Evolutionary conservation across 2,329 filamentous ascomycete genomes (phyloP).

Genomic region (Claviceps arundinis): DNA sequence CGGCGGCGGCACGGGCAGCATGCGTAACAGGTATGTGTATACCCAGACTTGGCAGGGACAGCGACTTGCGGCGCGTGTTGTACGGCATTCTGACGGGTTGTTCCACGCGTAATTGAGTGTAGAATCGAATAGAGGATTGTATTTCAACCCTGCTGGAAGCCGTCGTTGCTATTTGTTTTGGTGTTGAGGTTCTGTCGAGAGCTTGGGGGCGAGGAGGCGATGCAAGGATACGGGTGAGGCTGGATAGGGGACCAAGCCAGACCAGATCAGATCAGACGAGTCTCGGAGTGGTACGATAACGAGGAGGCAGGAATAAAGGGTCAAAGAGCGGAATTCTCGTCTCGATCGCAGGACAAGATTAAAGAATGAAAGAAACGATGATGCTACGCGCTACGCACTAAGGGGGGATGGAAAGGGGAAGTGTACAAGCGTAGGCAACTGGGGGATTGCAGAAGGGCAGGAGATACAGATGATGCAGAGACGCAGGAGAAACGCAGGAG

Average conservation of each 20-base stretch:
- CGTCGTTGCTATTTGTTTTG: neutral
- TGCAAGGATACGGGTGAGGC: neutral
- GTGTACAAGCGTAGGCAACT: neutral
- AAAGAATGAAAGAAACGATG: neutral
- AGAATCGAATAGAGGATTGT: neutral
- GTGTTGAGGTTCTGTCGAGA: neutral
- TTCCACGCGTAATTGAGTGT: neutral
- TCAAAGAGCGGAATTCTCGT: neutral
- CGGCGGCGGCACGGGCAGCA: slow-evolving; percentile 40
- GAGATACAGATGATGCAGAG: neutral
- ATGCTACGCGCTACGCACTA: neutral
- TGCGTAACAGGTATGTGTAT: slow-evolving; percentile 68
- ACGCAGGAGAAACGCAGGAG: neutral
- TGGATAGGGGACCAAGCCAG: neutral
- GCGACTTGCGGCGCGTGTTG: slow-evolving; percentile 91
- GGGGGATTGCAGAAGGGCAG: neutral
- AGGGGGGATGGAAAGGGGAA: slow-evolving; percentile 4
- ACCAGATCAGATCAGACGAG: neutral
- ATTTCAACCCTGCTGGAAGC: neutral
- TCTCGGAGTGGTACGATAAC: neutral
- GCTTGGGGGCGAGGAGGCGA: neutral
- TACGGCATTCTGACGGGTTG: slow-evolving; percentile 55
- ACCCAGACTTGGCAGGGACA: slow-evolving; percentile 83
- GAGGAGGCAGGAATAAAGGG: neutral
- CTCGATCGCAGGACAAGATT: neutral